Evolutionary conservation across 2,329 filamentous ascomycete genomes (phyloP).

Genomic region (Rhynchosporium agropyri): DNA sequence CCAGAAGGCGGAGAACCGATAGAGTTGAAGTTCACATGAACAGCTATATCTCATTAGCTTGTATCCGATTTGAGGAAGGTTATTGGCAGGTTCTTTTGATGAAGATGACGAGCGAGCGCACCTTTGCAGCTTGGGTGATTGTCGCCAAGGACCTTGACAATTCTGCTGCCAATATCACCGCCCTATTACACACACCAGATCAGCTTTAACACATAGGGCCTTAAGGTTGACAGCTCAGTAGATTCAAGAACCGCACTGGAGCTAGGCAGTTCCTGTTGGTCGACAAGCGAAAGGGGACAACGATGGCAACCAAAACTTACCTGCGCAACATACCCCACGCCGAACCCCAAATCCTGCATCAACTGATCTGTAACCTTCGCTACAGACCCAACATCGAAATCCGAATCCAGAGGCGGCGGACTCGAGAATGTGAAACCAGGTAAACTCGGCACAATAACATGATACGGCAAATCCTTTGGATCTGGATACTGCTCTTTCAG

Average conservation of each 20-base stretch:
- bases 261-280: not conserved
- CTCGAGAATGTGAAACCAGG: constrained; percentile 33
- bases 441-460: constrained; percentile 33
- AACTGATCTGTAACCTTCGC: constrained; percentile 23
- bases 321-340: constrained; percentile 39
- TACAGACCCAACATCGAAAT: constrained; percentile 39
- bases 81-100: no score
- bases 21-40: constrained; percentile 15
- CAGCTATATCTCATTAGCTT: not conserved
- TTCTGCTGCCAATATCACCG: constrained; percentile 30
- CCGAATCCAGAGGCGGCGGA: constrained; percentile 36
- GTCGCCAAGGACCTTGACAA: constrained; percentile 23
- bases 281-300: not conserved
- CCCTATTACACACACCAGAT: not conserved
- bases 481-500: constrained; percentile 36
- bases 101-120: constrained; percentile 37
- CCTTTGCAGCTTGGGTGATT: constrained; percentile 29
- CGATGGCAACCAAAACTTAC: not conserved
- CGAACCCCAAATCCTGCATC: constrained; percentile 30
- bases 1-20: constrained; percentile 21
- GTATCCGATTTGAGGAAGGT: not conserved
- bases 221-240: no score
- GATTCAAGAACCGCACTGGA: no score
- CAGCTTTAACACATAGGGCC: not conserved
- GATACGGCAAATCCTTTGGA: constrained; percentile 26